Evolutionary conservation across 805 yeast species (phyloP).

Genomic region (Candida sonorensis): DNA sequence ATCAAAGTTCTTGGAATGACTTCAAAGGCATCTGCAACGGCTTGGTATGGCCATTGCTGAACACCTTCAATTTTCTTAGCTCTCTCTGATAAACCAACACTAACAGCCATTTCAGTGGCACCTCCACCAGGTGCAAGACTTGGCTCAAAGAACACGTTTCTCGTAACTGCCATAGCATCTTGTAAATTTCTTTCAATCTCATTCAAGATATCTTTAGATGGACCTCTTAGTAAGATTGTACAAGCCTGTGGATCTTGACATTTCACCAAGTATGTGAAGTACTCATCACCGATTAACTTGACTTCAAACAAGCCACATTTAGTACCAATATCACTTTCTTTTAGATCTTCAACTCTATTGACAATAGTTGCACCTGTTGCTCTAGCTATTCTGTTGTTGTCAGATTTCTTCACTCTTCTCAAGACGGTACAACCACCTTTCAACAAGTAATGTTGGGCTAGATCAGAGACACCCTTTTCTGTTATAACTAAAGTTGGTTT

Average conservation of each 20-base stretch:
- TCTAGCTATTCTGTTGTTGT: constrained; percentile 92
- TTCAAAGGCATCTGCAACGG: constrained; percentile 98
- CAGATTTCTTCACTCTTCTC: constrained; percentile 92
- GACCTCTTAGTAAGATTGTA: constrained; percentile 88
- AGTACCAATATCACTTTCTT: constrained; percentile 84
- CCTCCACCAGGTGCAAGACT: constrained; percentile 98
- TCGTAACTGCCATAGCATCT: constrained; percentile 97
- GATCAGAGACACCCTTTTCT: constrained; percentile 96
- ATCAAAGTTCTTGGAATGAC: constrained; percentile 96
- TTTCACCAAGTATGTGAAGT: constrained; percentile 76
- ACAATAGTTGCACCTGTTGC: constrained; percentile 98
- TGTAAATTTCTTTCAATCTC: constrained; percentile 96
- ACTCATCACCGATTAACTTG: constrained; percentile 95
- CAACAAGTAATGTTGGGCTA: constrained; percentile 93
- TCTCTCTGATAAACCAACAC: constrained; percentile 79
- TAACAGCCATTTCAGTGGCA: constrained; percentile 98
- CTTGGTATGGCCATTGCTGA: constrained; percentile 98
- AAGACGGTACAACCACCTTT: constrained; percentile 90
- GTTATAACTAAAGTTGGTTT: constrained; percentile 94
- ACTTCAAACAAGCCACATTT: constrained; percentile 88
- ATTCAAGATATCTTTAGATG: constrained; percentile 91
- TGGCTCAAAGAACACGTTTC: constrained; percentile 93
- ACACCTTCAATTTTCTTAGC: constrained; percentile 92
- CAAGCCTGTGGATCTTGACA: constrained; percentile 89
- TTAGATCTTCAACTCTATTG: constrained; percentile 89